Base-by-base conservation (phyloP, 192 early-diverging fungal species). In the Gryganskiella cystojenkinii region DNA sequence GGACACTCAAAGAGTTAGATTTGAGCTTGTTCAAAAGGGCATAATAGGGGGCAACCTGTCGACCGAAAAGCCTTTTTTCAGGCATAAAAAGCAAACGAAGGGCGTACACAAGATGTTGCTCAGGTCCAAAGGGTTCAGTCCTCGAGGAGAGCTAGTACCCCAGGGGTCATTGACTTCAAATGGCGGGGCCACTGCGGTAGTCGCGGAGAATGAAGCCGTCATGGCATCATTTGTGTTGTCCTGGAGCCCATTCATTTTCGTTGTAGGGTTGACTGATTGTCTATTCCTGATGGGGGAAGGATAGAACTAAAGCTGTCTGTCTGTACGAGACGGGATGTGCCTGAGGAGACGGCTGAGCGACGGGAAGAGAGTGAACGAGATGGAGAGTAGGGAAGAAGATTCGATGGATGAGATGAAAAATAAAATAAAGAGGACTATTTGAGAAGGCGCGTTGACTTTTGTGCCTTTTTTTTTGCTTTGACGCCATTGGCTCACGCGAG, bases 81-180 rank as follows among this genome's bases (percentile, higher is more conserved):
- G 15, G 20, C 1, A 28, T 19, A 3, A 27, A 27, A 45, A 60
- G 15, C 14, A 49, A 44, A 40, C n/a, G n/a, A n/a, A n/a, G n/a
- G 30, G 20, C 61, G 56, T 78, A 78, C 74, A 69, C 28, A 78
- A 66, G 22, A 78, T 64, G 35, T 37, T 69, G 55, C 74, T 64
- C 61, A 78, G 37, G 42, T 78, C 74, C 30, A 59, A 43, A 7
- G 74, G 67, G 24, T 66, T 53, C 9, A 78, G 55, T 51, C 74
- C 74, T n/a, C 74, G 37, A 19, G 61, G 60, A 19, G 67, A 54
- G 37, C 60, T 64, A 0, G 67, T 30, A 9, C 74, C 67, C 74
- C 74, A 78, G 8, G 74, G 74, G 56, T 78, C 74, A 25, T 56
- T 78, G 61, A 78, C 74, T 33, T 78, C 74, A 42, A 69, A 78